Conservation (phyloP, 371 early-diverging fungal species). For the Apophysomyces variabilis region DNA sequence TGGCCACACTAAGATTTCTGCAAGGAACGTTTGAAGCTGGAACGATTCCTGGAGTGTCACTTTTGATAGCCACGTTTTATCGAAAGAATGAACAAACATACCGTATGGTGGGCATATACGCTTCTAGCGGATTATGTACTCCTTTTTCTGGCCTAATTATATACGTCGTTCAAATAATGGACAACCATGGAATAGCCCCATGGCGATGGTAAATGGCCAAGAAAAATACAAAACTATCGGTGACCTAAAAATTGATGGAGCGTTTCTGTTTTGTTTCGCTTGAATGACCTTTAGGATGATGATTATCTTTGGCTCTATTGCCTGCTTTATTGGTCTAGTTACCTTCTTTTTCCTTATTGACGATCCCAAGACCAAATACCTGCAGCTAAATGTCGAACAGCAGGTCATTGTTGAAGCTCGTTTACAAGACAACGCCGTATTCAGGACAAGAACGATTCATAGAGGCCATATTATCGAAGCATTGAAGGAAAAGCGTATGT, state of each 20-base stretch:
- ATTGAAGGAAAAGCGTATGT: constrained; percentile 35
- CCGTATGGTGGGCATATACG: constrained; percentile 28
- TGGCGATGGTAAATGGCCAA: constrained; percentile 52
- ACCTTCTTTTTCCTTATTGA: constrained; percentile 44
- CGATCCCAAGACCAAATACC: constrained; percentile 35
- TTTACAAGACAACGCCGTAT: constrained; percentile 42
- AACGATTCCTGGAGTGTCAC: constrained; percentile 26
- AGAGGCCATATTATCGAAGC: constrained; percentile 46
- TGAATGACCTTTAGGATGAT: constrained; percentile 34
- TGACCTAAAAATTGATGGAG: too few relatives aligned
- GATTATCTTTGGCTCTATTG: constrained; percentile 40
- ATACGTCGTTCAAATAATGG: constrained; percentile 54
- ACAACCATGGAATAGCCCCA: constrained; percentile 33
- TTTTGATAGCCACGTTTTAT: constrained; percentile 29
- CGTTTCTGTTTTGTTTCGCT: background rate
- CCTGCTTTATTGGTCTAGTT: constrained; percentile 28
- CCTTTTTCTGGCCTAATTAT: constrained; percentile 59
- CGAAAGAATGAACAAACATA: constrained; percentile 30
- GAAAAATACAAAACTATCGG: too few relatives aligned
- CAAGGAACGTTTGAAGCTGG: constrained; percentile 35
- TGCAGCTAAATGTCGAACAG: constrained; percentile 39
- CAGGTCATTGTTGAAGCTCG: constrained; percentile 43
- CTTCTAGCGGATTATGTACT: constrained; percentile 25
- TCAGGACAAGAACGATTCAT: constrained; percentile 37
- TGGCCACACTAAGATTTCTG: constrained; percentile 38